Conservation (phyloP, 169 alveolate genomes). For the Eimeria necatrix region DNA sequence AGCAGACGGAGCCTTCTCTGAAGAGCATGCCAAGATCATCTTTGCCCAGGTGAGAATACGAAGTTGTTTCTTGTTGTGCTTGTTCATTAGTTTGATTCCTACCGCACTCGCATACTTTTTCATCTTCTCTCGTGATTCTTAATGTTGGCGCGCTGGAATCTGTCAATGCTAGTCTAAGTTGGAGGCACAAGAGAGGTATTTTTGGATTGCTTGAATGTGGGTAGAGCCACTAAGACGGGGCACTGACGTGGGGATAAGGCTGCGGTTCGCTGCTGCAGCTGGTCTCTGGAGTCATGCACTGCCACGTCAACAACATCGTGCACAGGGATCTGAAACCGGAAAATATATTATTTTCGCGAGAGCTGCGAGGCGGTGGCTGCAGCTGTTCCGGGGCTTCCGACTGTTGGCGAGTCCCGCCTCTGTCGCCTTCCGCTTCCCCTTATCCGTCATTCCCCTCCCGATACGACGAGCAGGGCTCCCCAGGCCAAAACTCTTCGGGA, state of each 20-base stretch:
- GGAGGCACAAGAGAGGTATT: too few species aligned
- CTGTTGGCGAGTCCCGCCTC: background rate
- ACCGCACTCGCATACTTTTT: too few species aligned
- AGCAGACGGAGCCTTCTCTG: conserved; percentile 68
- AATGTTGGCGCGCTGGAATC: too few species aligned
- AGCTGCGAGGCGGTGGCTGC: conserved; percentile 24
- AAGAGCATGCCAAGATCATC: conserved; percentile 61
- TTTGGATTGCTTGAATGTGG: too few species aligned
- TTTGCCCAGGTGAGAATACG: conserved; percentile 48
- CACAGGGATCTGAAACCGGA: conserved; percentile 83
- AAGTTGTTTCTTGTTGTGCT: too few species aligned
- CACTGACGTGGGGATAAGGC: too few species aligned
- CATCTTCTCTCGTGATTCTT: too few species aligned
- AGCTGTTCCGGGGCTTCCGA: background rate
- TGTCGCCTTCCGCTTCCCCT: background rate
- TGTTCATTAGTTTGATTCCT: too few species aligned
- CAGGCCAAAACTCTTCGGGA: background rate
- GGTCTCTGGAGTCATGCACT: conserved; percentile 79
- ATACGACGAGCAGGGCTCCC: background rate
- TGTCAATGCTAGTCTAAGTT: too few species aligned
- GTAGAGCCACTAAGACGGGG: too few species aligned
- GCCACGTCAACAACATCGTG: conserved; percentile 79
- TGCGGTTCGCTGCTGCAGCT: conserved; percentile 38
- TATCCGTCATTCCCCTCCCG: background rate
- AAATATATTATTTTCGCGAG: conserved; percentile 74